Base-by-base conservation (phyloP, 1,284 basidiomycete species). In the Mycena sp. region DNA sequence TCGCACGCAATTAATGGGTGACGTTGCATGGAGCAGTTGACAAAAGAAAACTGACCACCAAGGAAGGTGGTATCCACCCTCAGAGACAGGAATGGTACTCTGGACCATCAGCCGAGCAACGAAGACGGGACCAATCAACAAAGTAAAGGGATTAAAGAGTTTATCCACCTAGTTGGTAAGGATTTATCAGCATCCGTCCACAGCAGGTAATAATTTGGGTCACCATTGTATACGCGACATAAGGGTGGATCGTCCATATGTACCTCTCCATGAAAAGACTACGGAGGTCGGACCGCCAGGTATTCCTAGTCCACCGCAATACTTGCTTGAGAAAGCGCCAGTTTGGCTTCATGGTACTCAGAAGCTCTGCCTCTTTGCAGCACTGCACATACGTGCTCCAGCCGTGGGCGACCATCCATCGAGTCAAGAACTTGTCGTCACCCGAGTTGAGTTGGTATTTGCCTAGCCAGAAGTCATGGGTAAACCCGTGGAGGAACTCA, bases 311-410 rank as follows among this genome's bases (percentile, higher is more conserved):
- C 95, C 94, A 96, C 63, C 95, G 81, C 59, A 97, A 78, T 17
- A 96, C 94, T 76, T 96, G 95, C 78, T 95, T 95, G 75, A 96
- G 80, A 81, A 96, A 96, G 53, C 94, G 84, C 94, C 94, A 96
- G 79, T 96, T 94, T 40, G 94, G 94, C 78, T 97, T 97, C 94
- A 96, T 97, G 54, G 94, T 96, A 77, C 90, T 93, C 56, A 95
- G 81, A 40, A 96, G 81, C 79, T 96, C 94, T 16, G 93, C 94
- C 79, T 96, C 94, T 74, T 89, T 89, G 83, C 93, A 96, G 72
- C 90, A 91, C 75, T 96, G 95, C 45, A 96, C 93, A 76, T 95
- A 95, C 17, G 94, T 96, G 76, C 85, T 91, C 95, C 95, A 97
- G 17, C 94, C 94, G 73, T 96, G 93, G 74, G 87, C 90, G 65